Evolutionary conservation across 2,329 filamentous ascomycete genomes (phyloP).

Genomic region (Aspergillus pseudoglaucus): DNA sequence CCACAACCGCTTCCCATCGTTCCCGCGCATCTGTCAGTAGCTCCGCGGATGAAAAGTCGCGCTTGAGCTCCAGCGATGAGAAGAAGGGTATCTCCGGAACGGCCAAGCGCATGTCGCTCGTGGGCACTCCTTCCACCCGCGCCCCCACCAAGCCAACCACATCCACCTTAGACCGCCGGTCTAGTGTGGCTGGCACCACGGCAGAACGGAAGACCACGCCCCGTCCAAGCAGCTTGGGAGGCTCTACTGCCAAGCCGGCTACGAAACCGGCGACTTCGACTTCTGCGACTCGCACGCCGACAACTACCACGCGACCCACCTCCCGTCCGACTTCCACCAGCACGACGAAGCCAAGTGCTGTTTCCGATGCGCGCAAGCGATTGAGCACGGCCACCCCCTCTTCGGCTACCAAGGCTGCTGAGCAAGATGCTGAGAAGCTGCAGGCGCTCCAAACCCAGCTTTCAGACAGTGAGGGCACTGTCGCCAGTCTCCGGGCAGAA

Average conservation of each 20-base stretch:
- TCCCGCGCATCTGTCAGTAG: conserved; percentile 39
- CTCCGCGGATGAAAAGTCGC: conserved; percentile 38
- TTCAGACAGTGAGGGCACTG: conserved; percentile 30
- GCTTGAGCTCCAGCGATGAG: conserved; percentile 41
- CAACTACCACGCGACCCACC: conserved; percentile 9
- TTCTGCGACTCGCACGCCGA: conserved; percentile 17
- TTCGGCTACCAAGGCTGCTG: conserved; percentile 20
- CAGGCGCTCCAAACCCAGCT: conserved; percentile 30
- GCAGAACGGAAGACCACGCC: conserved; percentile 24
- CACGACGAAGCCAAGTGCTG: conserved; percentile 8
- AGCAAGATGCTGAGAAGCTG: conserved; percentile 28
- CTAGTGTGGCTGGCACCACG: conserved; percentile 31
- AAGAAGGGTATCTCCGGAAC: conserved; percentile 36
- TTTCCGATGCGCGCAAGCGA: conserved; percentile 27
- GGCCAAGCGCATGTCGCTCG: conserved; percentile 42
- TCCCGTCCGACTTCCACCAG: conserved; percentile 9
- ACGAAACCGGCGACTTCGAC: conserved; percentile 21
- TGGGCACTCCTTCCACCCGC: conserved; percentile 30
- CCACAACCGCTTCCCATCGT: conserved; percentile 33
- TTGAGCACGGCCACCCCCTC: conserved; percentile 28
- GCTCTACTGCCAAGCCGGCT: conserved; percentile 17
- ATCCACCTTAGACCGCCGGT: conserved; percentile 31
- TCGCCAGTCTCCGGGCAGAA: conserved; percentile 27
- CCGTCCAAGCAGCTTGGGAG: conserved; percentile 14
- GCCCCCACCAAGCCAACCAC: conserved; percentile 28